Conservation (phyloP, 345 rosid genomes). For the Syzygium jambos region DNA sequence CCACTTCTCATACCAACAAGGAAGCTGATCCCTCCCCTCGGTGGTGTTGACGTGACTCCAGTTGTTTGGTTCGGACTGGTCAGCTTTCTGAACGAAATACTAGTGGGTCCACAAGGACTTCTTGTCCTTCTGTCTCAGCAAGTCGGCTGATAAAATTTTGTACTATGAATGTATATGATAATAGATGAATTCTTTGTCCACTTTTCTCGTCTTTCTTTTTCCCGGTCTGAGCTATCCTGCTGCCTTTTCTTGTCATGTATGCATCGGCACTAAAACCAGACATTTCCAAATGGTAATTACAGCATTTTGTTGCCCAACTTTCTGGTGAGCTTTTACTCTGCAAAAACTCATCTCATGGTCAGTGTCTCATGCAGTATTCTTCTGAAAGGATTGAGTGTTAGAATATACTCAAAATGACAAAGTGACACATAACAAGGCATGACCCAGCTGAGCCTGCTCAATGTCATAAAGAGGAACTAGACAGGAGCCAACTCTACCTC, state of each 20-base stretch:
- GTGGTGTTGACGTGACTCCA: constrained; percentile 88
- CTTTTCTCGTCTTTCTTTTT: neutral
- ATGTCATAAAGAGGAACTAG: neutral
- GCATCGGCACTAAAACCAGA: neutral
- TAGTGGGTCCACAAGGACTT: constrained; percentile 91
- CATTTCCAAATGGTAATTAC: neutral
- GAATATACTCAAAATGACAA: too few species aligned
- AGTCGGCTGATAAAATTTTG: constrained; percentile 16
- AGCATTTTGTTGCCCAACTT: neutral
- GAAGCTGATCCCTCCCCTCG: constrained; percentile 84
- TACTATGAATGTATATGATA: neutral
- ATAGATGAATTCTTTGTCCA: neutral
- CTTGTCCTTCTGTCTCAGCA: constrained; percentile 84
- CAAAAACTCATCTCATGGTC: neutral
- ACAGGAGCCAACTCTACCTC: neutral
- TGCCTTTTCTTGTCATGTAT: neutral
- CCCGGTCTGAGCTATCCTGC: neutral
- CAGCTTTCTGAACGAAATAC: constrained; percentile 80
- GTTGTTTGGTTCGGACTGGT: constrained; percentile 81
- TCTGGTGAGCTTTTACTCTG: neutral
- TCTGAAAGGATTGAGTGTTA: neutral
- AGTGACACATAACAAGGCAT: neutral
- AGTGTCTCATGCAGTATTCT: too few species aligned
- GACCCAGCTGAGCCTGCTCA: neutral
- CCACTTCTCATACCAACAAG: constrained; percentile 63